Base-by-base conservation (phyloP, 768 basidiomycete genomes). In the Lactarius quietus region DNA sequence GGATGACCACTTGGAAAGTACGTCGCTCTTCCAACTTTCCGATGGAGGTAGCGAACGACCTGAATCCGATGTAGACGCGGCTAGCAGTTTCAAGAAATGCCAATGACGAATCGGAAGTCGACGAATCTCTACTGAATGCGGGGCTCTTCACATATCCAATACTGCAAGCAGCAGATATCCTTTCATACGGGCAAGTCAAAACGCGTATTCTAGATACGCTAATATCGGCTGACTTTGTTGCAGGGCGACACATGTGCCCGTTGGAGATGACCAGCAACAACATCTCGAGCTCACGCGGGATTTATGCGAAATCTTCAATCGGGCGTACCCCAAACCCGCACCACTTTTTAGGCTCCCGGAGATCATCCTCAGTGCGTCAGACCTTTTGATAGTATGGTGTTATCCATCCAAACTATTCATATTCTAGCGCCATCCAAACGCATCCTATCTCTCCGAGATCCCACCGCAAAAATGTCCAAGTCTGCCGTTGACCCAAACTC, bases 1-100 rank as follows among this genome's bases (percentile, higher is more conserved):
- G 95, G 51, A 97, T 98, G 96, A 98, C 95, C 5, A 94, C 93
- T 0, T 98, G 95, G 94, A 98, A 98, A 85, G 93, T 91, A 65
- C 33, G 78, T 66, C 18, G 12, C 38, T 23, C 33, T 33, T 33
- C n/a, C n/a, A n/a, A n/a, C n/a, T n/a, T 26, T 29, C 62, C 66
- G 6, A 7, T 35, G 1, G 0, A 35, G 39, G 29, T 4, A 12
- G 6, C 54, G 31, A n/a, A 53, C 63, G 48, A 35, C 41, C 62
- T 61, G n/a, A 43, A 41, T 18, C 12, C n/a, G 38, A 38, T 57
- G 15, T 71, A 95, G 93, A 84, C 89, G 12, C 86, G 90, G 65
- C 77, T 95, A 5, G 90, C 88, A 14, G 82, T 84, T 12, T 83
- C 87, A 10, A 80, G 89, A 57, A 93, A 93, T 70, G 86, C 89